A percentile compares a stretch with the other conserved stretches of the same genome.
These are phyloP conservation scores for Fusarium sp. DNA, from an alignment of 2,329 filamentous ascomycete species.

Conservation along the genomic window DNA sequence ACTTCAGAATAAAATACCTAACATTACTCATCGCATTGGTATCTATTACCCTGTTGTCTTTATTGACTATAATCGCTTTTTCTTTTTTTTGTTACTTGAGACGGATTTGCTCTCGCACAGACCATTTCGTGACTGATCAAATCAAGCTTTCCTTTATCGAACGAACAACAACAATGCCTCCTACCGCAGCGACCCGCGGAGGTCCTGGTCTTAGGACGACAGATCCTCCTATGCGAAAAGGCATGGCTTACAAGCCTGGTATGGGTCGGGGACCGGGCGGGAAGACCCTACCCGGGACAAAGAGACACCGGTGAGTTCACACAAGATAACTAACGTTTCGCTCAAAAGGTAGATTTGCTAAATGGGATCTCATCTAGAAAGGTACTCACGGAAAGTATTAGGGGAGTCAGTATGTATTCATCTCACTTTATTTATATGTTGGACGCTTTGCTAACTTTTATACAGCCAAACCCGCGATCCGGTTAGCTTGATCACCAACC, in stretches of 20 bases:
- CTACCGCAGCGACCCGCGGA: conserved; percentile 42
- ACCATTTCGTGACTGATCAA: background rate
- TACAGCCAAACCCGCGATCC: conserved; percentile 62
- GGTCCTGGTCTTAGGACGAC: conserved; percentile 40
- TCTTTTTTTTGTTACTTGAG: background rate
- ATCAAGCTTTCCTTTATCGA: background rate
- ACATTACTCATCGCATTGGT: background rate
- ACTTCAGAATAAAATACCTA: background rate
- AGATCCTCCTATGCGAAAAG: background rate
- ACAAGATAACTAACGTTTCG: background rate
- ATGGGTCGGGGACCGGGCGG: conserved; percentile 12
- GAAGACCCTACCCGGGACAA: conserved; percentile 37
- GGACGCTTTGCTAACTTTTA: conserved; percentile 3
- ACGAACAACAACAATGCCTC: conserved; percentile 36
- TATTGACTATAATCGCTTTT: background rate
- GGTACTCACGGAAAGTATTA: conserved; percentile 56
- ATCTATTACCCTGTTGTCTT: background rate
- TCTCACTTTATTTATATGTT: background rate
- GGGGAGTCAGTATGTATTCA: conserved; percentile 58
- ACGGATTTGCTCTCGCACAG: background rate
- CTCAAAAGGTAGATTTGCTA: background rate
- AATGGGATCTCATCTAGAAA: conserved; percentile 51
- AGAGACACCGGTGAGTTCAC: conserved; percentile 40
- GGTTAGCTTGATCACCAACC: conserved; percentile 49
- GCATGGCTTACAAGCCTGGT: background rate